Base-by-base conservation (phyloP, 345 rosid species). In the Gossypium bickii region DNA sequence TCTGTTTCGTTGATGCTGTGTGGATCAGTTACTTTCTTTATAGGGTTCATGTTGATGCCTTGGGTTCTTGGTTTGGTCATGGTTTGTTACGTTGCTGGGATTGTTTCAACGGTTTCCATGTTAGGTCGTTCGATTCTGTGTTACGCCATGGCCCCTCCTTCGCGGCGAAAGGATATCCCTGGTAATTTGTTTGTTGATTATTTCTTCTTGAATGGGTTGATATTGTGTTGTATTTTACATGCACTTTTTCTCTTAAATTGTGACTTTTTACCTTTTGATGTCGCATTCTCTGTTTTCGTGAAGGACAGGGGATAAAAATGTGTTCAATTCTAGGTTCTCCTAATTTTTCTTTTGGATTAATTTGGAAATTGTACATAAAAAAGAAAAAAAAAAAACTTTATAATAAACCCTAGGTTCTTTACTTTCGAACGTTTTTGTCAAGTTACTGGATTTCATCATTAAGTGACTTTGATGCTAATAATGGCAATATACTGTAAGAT, bases 11-110 rank as follows among this genome's bases (percentile, higher is more conserved):
- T 95, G 83, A 91, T 95, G 96, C 75, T 95, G 4, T 89, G 99
- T 69, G 98, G 99, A 81, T 90, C 93, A 58, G 87, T 95, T 65
- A 93, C 99, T 63, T 93, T 95, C 85, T 95, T 95, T 71, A 87
- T 95, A 29, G 99, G 99, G 0, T 86, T 95, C 67, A 82, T 95
- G 73, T 73, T 95, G 91, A 87, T 95, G 97, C 99, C 99, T 1
- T 95, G 98, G 98, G 90, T 93, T 53, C 67, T 95, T 2, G 97
- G 93, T 73, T 83, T 95, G 74, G 77, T 88, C 2, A 76, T 90
- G 91, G 76, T 89, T 67, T 80, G 90, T 43, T 93, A 91, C 56
- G 92, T 93, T 52, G 98, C 85, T 4, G 99, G 97, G 56, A 70
- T 91, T 67, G 90, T 95, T 11, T 84, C 99, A 7, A 67, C 86